Evolutionary conservation across 1,139 yeast genomes (phyloP).

Genomic region (Yamadazyma diospyri): DNA sequence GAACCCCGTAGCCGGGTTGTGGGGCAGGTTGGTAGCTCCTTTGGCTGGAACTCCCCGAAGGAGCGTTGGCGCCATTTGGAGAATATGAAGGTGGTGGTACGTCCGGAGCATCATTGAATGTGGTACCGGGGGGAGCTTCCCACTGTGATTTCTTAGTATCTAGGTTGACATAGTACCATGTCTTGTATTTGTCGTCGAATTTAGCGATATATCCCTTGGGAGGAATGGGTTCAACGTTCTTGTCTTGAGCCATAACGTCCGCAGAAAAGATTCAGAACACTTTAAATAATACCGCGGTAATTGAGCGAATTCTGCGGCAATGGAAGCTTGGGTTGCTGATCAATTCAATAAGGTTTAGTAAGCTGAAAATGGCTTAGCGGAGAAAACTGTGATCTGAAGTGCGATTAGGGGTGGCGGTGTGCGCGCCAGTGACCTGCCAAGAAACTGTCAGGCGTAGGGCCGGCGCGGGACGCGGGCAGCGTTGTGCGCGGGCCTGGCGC

Average conservation of each 20-base stretch:
- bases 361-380: slow-evolving; percentile 1
- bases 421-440: no score
- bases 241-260: slow-evolving; percentile 20
- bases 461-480: no score
- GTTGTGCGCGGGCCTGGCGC: no score
- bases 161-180: slow-evolving; percentile 74
- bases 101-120: slow-evolving; percentile 27
- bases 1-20: slow-evolving; percentile 8
- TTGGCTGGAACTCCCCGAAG: slow-evolving; percentile 1
- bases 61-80: slow-evolving; percentile 12
- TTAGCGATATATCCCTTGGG: slow-evolving; percentile 88
- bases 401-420: no score
- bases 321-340: no score
- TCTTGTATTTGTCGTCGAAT: slow-evolving; percentile 75
- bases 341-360: no score
- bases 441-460: no score
- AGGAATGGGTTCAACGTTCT: slow-evolving; percentile 46
- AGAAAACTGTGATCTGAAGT: slow-evolving; percentile 1
- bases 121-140: slow-evolving; percentile 76
- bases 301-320: no score
- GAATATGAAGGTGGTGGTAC: slow-evolving; percentile 36
- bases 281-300: not conserved
- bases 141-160: slow-evolving; percentile 80
- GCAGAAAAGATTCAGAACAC: no score
- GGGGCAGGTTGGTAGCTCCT: slow-evolving; percentile 1